Percentiles rank a stretch among this genome's conserved stretches.
phyloP scores from a whole-genome alignment of 179 eudicot species.

The Sideroxylon spinosum region DNA sequence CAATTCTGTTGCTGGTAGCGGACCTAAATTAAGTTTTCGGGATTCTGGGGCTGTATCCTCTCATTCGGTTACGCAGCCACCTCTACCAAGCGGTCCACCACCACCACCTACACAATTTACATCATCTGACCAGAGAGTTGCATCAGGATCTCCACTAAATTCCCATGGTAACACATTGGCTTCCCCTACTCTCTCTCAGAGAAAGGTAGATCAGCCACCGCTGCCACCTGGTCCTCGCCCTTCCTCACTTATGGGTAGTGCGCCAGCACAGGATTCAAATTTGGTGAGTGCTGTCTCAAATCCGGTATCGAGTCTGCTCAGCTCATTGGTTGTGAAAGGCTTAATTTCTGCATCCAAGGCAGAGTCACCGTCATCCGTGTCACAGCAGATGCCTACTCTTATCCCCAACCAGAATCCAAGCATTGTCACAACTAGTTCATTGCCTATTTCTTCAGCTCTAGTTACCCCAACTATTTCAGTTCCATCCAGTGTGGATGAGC shows the following conservation, averaged over 20 bases:
- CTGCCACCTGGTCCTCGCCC: constrained; percentile 34
- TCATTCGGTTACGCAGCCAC: constrained; percentile 22
- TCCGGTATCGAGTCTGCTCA: constrained; percentile 67
- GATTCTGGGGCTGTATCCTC: constrained; percentile 13
- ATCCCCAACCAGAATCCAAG: constrained; percentile 30
- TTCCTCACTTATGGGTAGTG: constrained; percentile 20
- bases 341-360: constrained; percentile 64
- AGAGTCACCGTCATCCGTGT: constrained; percentile 32
- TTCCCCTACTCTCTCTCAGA: constrained; percentile 28
- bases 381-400: constrained; percentile 25
- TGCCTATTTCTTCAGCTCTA: constrained; percentile 17
- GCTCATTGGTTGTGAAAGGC: constrained; percentile 77
- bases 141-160: constrained; percentile 13
- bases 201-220: constrained; percentile 38
- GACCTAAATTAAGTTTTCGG: constrained; percentile 15
- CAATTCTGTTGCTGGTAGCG: constrained; percentile 27
- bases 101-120: constrained; percentile 29
- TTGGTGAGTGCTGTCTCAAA: constrained; percentile 32
- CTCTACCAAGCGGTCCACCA: constrained; percentile 29
- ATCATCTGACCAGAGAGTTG: constrained; percentile 22
- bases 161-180: constrained; percentile 22
- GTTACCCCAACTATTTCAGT: constrained; percentile 22
- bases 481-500: constrained; percentile 29
- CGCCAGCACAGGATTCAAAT: constrained; percentile 32
- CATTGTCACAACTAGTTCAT: constrained; percentile 14